phyloP scores from a whole-genome alignment of 345 rosid genomes.

The Noccaea bulbosa region DNA sequence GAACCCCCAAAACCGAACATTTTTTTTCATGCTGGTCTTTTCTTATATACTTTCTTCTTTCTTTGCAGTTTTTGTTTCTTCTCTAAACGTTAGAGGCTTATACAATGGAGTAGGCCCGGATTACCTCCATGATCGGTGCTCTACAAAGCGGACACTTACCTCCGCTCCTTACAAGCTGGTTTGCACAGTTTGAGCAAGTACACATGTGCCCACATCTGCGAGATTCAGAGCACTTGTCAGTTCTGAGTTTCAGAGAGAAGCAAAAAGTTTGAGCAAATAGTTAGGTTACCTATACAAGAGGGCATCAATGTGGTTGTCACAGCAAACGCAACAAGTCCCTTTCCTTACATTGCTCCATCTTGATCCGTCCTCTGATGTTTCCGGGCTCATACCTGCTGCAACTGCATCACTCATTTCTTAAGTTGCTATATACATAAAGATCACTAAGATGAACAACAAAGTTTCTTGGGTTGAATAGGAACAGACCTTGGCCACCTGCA shows the following conservation, averaged over 20 bases:
- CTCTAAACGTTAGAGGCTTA: conserved; percentile 41
- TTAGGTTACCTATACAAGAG: conserved; percentile 81
- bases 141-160: conserved; percentile 97
- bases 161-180: conserved; percentile 83
- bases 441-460: conserved; percentile 15
- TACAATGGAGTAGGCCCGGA: conserved; percentile 95
- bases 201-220: conserved; percentile 99
- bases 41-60: conserved; percentile 18
- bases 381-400: conserved; percentile 61
- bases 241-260: background rate
- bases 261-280: background rate
- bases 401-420: background rate
- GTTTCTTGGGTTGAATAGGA: background rate
- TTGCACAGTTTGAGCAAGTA: conserved; percentile 93
- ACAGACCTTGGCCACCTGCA: conserved; percentile 68
- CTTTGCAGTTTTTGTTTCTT: background rate
- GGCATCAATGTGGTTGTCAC: conserved; percentile 93
- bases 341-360: conserved; percentile 90
- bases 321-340: conserved; percentile 97
- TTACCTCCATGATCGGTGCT: conserved; percentile 93
- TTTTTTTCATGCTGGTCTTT: background rate
- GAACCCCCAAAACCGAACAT: conserved; percentile 21
- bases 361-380: conserved; percentile 90
- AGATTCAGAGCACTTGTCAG: background rate
- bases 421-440: background rate